Evolutionary conservation across 2,329 filamentous ascomycete genomes (phyloP).

Genomic region (Sclerotiophoma versabilis): DNA sequence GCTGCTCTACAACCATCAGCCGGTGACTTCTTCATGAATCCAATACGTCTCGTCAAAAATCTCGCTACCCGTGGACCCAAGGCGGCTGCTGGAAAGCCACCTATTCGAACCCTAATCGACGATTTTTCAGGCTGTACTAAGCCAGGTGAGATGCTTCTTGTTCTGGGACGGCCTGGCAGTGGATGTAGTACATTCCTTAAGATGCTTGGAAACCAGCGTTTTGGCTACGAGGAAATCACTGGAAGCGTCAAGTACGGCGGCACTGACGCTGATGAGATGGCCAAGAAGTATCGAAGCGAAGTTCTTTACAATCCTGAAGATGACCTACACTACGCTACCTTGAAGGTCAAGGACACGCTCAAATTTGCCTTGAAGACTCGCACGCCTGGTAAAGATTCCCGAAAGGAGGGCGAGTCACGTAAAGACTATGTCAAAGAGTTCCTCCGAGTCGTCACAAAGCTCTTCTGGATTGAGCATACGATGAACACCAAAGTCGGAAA

Average conservation of each 20-base stretch:
- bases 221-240: constrained; percentile 64
- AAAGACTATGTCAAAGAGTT: constrained; percentile 68
- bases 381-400: constrained; percentile 67
- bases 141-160: constrained; percentile 75
- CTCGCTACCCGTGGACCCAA: constrained; percentile 54
- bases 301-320: constrained; percentile 79
- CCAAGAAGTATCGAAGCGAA: constrained; percentile 68
- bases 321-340: constrained; percentile 78
- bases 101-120: constrained; percentile 70
- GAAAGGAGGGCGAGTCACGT: constrained; percentile 68
- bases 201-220: constrained; percentile 69
- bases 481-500: constrained; percentile 77
- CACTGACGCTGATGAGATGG: constrained; percentile 59
- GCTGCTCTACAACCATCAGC: constrained; percentile 68
- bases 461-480: constrained; percentile 76
- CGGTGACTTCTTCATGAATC: constrained; percentile 67
- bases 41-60: constrained; percentile 62
- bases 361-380: constrained; percentile 74
- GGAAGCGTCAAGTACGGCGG: constrained; percentile 65
- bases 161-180: constrained; percentile 71
- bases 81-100: constrained; percentile 56
- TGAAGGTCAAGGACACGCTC: constrained; percentile 77
- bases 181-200: constrained; percentile 77
- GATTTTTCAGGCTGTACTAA: constrained; percentile 72
- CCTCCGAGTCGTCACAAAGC: constrained; percentile 71